phyloP scores from a whole-genome alignment of 73 alveolate genomes.

The Paramecium primaurelia region DNA sequence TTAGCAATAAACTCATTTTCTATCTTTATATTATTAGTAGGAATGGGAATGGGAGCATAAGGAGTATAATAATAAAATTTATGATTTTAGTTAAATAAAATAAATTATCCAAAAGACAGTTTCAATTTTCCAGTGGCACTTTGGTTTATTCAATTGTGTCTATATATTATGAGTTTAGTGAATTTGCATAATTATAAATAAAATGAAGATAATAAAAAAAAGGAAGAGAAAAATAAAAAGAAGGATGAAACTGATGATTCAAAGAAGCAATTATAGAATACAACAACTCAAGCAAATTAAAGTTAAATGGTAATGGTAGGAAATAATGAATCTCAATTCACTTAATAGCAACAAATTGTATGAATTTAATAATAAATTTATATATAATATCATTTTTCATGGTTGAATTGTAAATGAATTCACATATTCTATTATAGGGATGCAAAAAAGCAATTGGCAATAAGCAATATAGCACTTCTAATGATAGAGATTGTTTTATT shows the following conservation, averaged over 20 bases:
- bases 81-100: no score
- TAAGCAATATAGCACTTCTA: background rate
- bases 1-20: background rate
- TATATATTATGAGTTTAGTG: background rate
- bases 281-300: background rate
- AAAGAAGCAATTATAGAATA: background rate
- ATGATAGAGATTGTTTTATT: background rate
- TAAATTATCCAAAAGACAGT: no score
- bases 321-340: background rate
- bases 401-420: background rate
- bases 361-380: background rate
- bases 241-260: background rate
- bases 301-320: background rate
- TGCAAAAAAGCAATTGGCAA: background rate
- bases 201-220: background rate
- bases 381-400: background rate
- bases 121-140: background rate
- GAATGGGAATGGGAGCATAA: background rate
- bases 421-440: background rate
- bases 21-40: background rate
- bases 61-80: background rate
- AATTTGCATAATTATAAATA: no score
- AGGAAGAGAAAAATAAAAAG: background rate
- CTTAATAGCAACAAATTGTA: background rate
- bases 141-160: background rate